A percentile compares a stretch with the other conserved stretches of the same genome.
phyloP scores from a whole-genome alignment of 2,329 filamentous ascomycete species.

The Leptosphaerulina australis region DNA sequence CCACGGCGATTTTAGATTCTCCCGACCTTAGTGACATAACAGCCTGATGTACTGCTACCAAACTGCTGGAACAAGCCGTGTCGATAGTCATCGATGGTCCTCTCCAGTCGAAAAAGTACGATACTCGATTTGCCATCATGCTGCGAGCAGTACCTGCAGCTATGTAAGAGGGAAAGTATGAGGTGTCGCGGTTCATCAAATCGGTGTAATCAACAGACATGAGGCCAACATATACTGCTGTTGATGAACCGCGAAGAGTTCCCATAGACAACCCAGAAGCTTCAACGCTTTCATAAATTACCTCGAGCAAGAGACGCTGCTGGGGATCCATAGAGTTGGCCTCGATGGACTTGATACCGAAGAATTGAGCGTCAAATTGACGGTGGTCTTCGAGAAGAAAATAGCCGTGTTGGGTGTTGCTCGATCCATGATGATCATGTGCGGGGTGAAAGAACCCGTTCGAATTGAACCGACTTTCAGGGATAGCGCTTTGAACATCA shows the following conservation, averaged over 20 bases:
- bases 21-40: slow-evolving; percentile 19
- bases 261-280: slow-evolving; percentile 16
- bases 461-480: slow-evolving; percentile 35
- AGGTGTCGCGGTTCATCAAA: slow-evolving; percentile 9
- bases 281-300: slow-evolving; percentile 28
- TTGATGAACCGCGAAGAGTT: slow-evolving; percentile 14
- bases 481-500: slow-evolving; percentile 5
- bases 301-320: slow-evolving; percentile 31
- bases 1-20: slow-evolving; percentile 25
- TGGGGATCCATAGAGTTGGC: slow-evolving; percentile 33
- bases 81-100: slow-evolving; percentile 49
- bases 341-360: slow-evolving; percentile 27
- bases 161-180: slow-evolving; percentile 21
- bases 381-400: slow-evolving; percentile 24
- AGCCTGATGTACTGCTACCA: slow-evolving; percentile 40
- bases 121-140: slow-evolving; percentile 47
- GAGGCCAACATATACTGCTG: slow-evolving; percentile 18
- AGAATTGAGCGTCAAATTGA: slow-evolving; percentile 33
- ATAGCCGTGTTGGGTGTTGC: slow-evolving; percentile 31
- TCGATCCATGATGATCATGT: slow-evolving; percentile 40
- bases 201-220: slow-evolving; percentile 23
- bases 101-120: slow-evolving; percentile 46
- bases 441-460: slow-evolving; percentile 34
- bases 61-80: slow-evolving; percentile 47
- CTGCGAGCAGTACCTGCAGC: slow-evolving; percentile 27